Evolutionary conservation across 768 basidiomycete genomes (phyloP), one percentile per base, ranked within the genome.

Genomic region (Paxillus involutus): DNA sequence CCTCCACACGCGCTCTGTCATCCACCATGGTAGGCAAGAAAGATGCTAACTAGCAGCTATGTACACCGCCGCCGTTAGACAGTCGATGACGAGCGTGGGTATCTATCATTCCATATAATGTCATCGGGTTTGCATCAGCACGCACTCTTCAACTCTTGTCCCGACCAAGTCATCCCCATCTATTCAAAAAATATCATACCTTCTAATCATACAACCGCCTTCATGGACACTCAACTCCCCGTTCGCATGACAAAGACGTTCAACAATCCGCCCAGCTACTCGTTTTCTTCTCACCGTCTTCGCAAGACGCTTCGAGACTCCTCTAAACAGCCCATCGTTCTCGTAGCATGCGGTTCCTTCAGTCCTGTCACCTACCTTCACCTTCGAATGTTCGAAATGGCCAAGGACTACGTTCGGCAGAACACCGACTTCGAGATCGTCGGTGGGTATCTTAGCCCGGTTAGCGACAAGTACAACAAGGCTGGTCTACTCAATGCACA

Each of bases 301-400:
- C 65, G 73, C 53, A 75, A 72, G 33, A 75, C 74, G 47, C 81
- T 89, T 41, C 81, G 77, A 19, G 80, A 88, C 65, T 66, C 84
- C 8, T 74, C 71, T 19, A 91, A 88, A 73, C 86, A 86, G 8
- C 96, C 94, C n/a, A 75, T 97, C 61, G 91, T 94, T 51, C 86
- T 97, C 58, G 93, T 99, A 55, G 97, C 94, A 44, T 99, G 97
- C 67, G 97, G 96, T 29, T 96, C 93, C 51, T 98, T 98, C 83
- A 95, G 92, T 63, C 96, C 96, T 11, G 89, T 97, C 58, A 97
- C 95, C n/a, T 96, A 94, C 66, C 88, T 96, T 48, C 94, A 97
- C 67, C 83, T 98, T 57, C 91, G 97, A 61, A 98, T 99, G 94
- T 99, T 98, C 73, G 97, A 98, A 70, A 98, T 99, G 97, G 97